Percentiles rank a stretch among this genome's conserved stretches.
Evolutionary conservation across 345 rosid genomes (phyloP).

Genomic region (Populus nigra): DNA sequence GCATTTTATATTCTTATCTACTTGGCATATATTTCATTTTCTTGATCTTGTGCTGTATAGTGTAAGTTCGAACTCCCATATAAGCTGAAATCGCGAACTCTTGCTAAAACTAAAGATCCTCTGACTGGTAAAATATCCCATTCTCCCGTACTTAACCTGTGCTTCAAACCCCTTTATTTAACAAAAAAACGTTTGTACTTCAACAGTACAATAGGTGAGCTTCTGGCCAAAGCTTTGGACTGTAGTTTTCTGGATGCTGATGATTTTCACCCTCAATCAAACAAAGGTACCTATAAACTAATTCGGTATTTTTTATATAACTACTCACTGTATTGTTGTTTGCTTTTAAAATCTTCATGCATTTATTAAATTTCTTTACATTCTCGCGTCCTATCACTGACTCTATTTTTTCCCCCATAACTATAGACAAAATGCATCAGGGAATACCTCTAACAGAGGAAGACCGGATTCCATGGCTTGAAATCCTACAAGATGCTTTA

Average conservation of each 20-base stretch:
- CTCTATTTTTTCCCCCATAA: not conserved
- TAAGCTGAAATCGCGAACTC: no score
- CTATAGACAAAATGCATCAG: conserved; percentile 64
- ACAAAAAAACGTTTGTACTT: not conserved
- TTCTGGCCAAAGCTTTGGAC: conserved; percentile 52
- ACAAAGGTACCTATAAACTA: conserved; percentile 50
- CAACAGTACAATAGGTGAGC: conserved; percentile 63
- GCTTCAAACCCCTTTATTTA: no score
- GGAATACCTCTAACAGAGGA: conserved; percentile 74
- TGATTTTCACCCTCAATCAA: conserved; percentile 70
- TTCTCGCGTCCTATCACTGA: not conserved
- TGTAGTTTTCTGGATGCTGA: conserved; percentile 80
- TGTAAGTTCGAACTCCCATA: no score
- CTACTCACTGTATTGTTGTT: not conserved
- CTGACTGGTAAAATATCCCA: no score
- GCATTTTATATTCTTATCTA: no score
- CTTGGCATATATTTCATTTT: no score
- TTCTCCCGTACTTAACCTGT: not conserved
- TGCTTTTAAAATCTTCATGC: not conserved
- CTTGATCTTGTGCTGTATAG: no score
- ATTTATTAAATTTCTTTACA: not conserved
- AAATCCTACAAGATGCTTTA: conserved; percentile 45
- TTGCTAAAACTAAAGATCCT: no score
- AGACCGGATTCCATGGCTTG: conserved; percentile 87
- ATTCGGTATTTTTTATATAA: no score